Evolutionary conservation across 257 asterid genomes (phyloP).

Genomic region (Solanum gracilifrons): DNA sequence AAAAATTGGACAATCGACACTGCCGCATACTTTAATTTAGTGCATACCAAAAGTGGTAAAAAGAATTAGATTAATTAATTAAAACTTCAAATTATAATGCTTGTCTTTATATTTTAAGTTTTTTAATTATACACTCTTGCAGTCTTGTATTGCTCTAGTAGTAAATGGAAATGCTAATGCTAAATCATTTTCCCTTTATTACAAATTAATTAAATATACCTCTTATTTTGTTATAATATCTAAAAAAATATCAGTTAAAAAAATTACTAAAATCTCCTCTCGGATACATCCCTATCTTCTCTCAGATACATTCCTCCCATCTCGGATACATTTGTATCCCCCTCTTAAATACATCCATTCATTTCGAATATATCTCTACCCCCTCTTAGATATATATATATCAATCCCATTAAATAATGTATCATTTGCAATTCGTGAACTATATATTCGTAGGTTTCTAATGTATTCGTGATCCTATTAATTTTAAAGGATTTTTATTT

Average conservation of each 20-base stretch:
- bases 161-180: neutral
- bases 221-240: too few relatives aligned
- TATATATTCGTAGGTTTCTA: too few relatives aligned
- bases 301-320: too few relatives aligned
- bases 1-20: neutral
- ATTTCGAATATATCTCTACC: neutral
- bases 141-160: neutral
- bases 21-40: neutral
- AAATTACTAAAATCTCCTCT: neutral
- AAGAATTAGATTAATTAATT: neutral
- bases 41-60: neutral
- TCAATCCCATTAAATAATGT: too few relatives aligned
- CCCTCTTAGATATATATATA: too few relatives aligned
- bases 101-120: neutral
- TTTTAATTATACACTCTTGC: neutral
- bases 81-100: neutral
- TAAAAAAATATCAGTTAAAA: too few relatives aligned
- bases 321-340: too few relatives aligned
- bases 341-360: too few relatives aligned
- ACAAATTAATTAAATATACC: too few relatives aligned
- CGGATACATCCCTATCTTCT: neutral
- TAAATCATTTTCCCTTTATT: neutral
- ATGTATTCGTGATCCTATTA: too few relatives aligned
- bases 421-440: too few relatives aligned
- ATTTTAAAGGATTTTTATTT: too few relatives aligned